A percentile compares a stretch with the other conserved stretches of the same genome.
Evolutionary conservation across 495 filamentous ascomycete genomes (phyloP).

Genomic region (Lophium mytilinum): DNA sequence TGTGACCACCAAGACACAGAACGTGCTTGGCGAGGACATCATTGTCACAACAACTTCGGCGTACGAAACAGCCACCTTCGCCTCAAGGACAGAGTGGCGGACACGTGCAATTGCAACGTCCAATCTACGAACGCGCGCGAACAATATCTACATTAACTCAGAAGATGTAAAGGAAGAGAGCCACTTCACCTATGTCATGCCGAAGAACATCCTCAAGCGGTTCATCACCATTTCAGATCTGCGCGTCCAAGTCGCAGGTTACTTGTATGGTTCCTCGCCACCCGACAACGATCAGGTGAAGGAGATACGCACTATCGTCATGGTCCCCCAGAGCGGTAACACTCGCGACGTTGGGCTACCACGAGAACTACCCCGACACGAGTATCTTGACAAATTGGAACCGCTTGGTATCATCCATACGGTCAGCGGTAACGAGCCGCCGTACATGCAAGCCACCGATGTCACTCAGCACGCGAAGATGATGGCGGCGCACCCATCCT

Average conservation of each 20-base stretch:
- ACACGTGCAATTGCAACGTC: conserved; percentile 93
- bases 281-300: conserved; percentile 94
- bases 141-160: conserved; percentile 98
- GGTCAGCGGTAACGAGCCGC: conserved; percentile 84
- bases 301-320: conserved; percentile 91
- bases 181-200: conserved; percentile 92
- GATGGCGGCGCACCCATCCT: conserved; percentile 71
- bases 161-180: conserved; percentile 78
- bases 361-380: conserved; percentile 87
- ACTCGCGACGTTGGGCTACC: conserved; percentile 87
- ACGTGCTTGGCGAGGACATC: conserved; percentile 95
- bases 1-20: conserved; percentile 96
- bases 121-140: conserved; percentile 87
- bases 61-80: conserved; percentile 94
- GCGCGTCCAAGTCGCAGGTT: conserved; percentile 91
- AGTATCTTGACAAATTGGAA: conserved; percentile 79
- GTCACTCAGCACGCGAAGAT: conserved; percentile 87
- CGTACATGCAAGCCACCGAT: conserved; percentile 91
- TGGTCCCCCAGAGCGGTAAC: conserved; percentile 94
- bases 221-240: conserved; percentile 99
- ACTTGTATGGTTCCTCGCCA: conserved; percentile 88
- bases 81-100: conserved; percentile 98
- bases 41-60: conserved; percentile 96
- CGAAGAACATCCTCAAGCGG: conserved; percentile 95
- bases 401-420: conserved; percentile 95